Conservation (phyloP, 306 rosid genomes). For the Adenanthera pavonina region DNA sequence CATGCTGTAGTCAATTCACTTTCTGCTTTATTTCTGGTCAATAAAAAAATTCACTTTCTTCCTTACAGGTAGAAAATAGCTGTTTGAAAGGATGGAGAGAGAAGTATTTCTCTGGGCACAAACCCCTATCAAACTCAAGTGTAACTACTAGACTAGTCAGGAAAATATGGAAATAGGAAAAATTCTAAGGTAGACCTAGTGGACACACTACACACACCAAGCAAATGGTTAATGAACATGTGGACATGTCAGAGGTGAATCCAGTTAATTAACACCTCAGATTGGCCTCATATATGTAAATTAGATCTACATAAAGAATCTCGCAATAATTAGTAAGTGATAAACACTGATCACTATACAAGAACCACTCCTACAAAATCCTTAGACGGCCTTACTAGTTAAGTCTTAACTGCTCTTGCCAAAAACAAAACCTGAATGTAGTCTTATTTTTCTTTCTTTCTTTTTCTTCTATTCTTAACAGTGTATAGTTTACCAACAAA, state of each 20-base stretch:
- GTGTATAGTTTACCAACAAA: background rate
- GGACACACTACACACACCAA: background rate
- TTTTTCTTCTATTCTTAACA: background rate
- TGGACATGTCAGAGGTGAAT: background rate
- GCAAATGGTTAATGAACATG: background rate
- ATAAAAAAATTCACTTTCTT: background rate
- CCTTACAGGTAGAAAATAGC: background rate
- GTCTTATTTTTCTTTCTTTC: background rate
- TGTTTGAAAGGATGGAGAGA: background rate
- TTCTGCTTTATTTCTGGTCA: background rate
- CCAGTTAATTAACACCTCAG: background rate
- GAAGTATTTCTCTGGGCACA: constrained; percentile 2
- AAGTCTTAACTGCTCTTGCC: background rate
- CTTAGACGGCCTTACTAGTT: background rate
- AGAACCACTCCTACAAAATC: background rate
- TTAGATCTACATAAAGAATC: background rate
- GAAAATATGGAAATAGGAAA: background rate
- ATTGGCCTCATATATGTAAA: background rate
- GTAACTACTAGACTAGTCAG: background rate
- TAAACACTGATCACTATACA: constrained; percentile 25
- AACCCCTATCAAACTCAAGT: background rate
- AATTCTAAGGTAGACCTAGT: background rate
- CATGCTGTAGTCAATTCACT: background rate
- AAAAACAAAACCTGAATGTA: background rate
- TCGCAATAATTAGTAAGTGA: background rate